phyloP scores from a whole-genome alignment of 305 asterid species.

The Solanum chacoense region DNA sequence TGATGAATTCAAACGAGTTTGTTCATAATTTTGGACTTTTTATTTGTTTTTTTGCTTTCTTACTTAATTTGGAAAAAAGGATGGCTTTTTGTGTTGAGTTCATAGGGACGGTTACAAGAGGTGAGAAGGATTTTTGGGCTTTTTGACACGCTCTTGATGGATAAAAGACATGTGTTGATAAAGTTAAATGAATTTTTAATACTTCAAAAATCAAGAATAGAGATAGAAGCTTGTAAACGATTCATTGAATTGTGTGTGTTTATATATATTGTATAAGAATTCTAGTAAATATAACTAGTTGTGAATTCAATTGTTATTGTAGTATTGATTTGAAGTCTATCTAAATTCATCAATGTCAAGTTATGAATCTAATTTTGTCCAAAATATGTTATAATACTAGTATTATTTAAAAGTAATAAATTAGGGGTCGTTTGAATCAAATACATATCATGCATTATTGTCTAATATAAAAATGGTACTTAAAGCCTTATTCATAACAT shows the following conservation, averaged over 20 bases:
- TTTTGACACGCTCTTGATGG: neutral
- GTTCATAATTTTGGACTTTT: neutral
- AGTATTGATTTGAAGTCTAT: neutral
- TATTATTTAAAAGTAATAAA: neutral
- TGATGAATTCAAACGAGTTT: neutral
- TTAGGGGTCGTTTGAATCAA: neutral
- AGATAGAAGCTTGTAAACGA: neutral
- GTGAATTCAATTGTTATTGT: neutral
- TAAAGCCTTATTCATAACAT: neutral
- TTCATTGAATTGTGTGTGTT: neutral
- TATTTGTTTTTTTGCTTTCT: neutral
- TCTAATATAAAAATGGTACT: neutral
- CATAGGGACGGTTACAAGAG: neutral
- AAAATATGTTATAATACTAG: neutral
- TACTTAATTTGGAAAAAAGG: neutral
- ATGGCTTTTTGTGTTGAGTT: neutral
- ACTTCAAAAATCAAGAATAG: rapidly evolving
- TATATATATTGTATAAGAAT: neutral
- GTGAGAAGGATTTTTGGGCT: neutral
- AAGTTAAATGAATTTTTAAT: neutral
- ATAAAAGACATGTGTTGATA: neutral
- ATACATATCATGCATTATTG: neutral
- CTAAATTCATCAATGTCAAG: neutral
- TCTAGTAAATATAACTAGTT: neutral
- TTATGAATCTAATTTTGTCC: neutral